These are phyloP conservation scores for Hansenula lynferdii DNA, from an alignment of 1,139 yeast genomes.

Conservation along the genomic window DNA sequence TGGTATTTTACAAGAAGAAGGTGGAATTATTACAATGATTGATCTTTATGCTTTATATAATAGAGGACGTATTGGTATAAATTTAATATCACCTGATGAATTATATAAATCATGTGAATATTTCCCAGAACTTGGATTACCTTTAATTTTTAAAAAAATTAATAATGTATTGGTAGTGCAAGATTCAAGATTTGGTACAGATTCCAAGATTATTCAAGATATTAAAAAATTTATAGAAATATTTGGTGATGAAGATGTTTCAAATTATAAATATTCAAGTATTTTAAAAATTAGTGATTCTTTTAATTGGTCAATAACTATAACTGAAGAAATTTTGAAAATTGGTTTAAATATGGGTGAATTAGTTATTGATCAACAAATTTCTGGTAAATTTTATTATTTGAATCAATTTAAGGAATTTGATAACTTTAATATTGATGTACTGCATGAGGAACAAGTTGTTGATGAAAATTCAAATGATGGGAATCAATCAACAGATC, in stretches of 20 bases:
- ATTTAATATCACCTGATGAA: constrained; percentile 55
- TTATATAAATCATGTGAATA: constrained; percentile 44
- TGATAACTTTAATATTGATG: not conserved
- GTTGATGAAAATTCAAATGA: too few species aligned
- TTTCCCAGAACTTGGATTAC: constrained; percentile 42
- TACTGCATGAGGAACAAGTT: not conserved
- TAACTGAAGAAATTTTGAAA: constrained; percentile 67
- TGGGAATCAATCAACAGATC: not conserved
- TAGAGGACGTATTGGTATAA: constrained; percentile 49
- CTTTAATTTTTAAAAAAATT: constrained; percentile 36
- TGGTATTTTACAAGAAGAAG: constrained; percentile 39
- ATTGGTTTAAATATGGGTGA: constrained; percentile 52
- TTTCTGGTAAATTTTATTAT: constrained; percentile 49
- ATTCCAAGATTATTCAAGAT: constrained; percentile 25
- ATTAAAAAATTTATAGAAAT: constrained; percentile 27
- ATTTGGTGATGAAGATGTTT: constrained; percentile 23
- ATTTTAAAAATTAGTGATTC: constrained; percentile 28
- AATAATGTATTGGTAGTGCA: constrained; percentile 43
- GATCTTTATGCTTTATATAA: constrained; percentile 61
- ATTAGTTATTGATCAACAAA: constrained; percentile 62
- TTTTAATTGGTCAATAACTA: constrained; percentile 64
- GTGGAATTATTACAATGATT: constrained; percentile 54
- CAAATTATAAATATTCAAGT: constrained; percentile 22
- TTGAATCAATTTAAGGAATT: constrained; percentile 15
- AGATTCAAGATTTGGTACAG: constrained; percentile 23